Evolutionary conservation across 768 basidiomycete genomes (phyloP).

Genomic region (Mycena belliarum): DNA sequence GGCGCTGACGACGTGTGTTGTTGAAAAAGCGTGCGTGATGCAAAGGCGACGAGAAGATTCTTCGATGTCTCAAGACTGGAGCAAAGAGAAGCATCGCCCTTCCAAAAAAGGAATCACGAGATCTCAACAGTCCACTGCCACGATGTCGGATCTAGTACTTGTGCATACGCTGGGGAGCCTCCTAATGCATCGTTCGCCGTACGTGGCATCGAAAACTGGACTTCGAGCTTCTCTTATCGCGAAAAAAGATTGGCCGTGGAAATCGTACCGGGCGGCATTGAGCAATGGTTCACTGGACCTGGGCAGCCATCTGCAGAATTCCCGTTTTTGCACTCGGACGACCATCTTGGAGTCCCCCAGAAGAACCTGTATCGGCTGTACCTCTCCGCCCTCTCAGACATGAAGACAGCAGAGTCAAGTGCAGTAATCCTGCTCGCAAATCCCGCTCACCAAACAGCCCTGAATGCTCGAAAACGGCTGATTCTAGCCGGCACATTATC

Average conservation of each 20-base stretch:
- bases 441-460: slow-evolving; percentile 68
- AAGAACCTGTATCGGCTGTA: slow-evolving; percentile 57
- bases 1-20: background rate
- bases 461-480: slow-evolving; percentile 61
- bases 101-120: background rate
- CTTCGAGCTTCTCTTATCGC: too few species aligned
- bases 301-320: slow-evolving; percentile 30
- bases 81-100: background rate
- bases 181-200: slow-evolving; percentile 5
- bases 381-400: slow-evolving; percentile 42
- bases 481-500: slow-evolving; percentile 39
- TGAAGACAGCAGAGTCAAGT: slow-evolving; percentile 11
- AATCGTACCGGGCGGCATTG: slow-evolving; percentile 58
- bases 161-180: slow-evolving; percentile 5
- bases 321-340: slow-evolving; percentile 59
- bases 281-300: slow-evolving; percentile 40
- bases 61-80: background rate
- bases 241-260: slow-evolving; percentile 50
- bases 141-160: background rate
- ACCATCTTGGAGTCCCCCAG: slow-evolving; percentile 66
- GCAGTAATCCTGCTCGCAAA: slow-evolving; percentile 60
- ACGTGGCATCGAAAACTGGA: background rate
- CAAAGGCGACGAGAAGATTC: background rate
- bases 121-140: background rate
- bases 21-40: background rate